These are phyloP conservation scores for Starmerella asiatica DNA, from an alignment of 805 yeast species.

Conservation along the genomic window DNA sequence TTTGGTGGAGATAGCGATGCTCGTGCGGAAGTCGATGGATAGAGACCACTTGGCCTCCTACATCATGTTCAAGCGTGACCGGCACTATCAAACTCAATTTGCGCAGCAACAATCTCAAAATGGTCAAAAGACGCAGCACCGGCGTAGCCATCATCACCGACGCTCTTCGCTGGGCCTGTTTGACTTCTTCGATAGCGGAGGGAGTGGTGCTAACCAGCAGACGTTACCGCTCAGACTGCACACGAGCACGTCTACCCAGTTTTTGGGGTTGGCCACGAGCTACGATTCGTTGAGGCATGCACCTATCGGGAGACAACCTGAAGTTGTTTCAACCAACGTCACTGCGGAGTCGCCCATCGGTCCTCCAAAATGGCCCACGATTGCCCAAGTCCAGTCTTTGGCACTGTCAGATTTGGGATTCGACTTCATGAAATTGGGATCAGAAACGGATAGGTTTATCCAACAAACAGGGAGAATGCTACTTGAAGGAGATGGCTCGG, in stretches of 20 bases:
- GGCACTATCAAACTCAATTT: constrained; percentile 12
- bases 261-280: constrained; percentile 14
- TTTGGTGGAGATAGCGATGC: constrained; percentile 25
- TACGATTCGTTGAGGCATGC: constrained; percentile 10
- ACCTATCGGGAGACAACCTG: background rate
- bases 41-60: constrained; percentile 21
- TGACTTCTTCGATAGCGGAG: constrained; percentile 17
- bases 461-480: constrained; percentile 23
- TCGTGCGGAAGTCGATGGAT: constrained; percentile 24
- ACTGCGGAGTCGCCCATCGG: constrained; percentile 1
- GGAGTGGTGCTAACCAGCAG: constrained; percentile 6
- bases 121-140: background rate
- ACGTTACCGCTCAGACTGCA: constrained; percentile 10
- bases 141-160: constrained; percentile 12
- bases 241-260: constrained; percentile 16
- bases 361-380: constrained; percentile 13
- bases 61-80: constrained; percentile 19
- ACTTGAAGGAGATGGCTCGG: constrained; percentile 20
- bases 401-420: constrained; percentile 26
- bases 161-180: constrained; percentile 18
- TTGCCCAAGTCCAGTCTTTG: constrained; percentile 17
- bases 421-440: constrained; percentile 22
- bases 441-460: constrained; percentile 27
- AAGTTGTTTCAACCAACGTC: background rate
- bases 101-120: constrained; percentile 7